These are phyloP conservation scores for Linderniella brevidens DNA, from an alignment of 257 asterid species.

Conservation along the genomic window DNA sequence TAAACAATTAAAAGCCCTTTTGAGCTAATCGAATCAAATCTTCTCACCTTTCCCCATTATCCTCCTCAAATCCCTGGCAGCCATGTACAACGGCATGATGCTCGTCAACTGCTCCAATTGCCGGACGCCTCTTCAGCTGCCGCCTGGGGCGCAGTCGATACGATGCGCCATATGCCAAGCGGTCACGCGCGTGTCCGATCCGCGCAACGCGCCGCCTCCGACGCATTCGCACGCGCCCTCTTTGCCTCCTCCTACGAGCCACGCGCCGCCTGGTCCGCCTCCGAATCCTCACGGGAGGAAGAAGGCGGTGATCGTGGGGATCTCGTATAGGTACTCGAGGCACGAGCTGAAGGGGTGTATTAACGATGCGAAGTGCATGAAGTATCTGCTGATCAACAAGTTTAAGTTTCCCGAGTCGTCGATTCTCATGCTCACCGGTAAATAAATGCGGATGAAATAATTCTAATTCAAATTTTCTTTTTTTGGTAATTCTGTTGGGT, in stretches of 20 bases:
- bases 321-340: slow-evolving; percentile 36
- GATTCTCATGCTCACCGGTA: slow-evolving; percentile 84
- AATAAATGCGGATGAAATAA: too few species aligned
- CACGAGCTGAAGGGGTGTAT: slow-evolving; percentile 75
- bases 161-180: slow-evolving; percentile 77
- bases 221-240: slow-evolving; percentile 16
- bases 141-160: slow-evolving; percentile 65
- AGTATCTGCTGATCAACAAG: slow-evolving; percentile 36
- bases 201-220: slow-evolving; percentile 21
- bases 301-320: slow-evolving; percentile 75
- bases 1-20: too few species aligned
- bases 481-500: neutral
- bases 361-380: slow-evolving; percentile 87
- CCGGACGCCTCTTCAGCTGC: slow-evolving; percentile 65
- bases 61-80: neutral
- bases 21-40: too few species aligned
- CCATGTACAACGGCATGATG: slow-evolving; percentile 29
- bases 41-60: neutral
- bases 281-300: slow-evolving; percentile 37
- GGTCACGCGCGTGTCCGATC: slow-evolving; percentile 51
- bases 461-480: too few species aligned
- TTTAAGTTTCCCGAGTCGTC: slow-evolving; percentile 67
- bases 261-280: slow-evolving; percentile 15
- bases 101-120: slow-evolving; percentile 73
- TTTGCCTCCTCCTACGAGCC: slow-evolving; percentile 17